Evolutionary conservation across 2,329 filamentous ascomycete genomes (phyloP).

Genomic region (Aulographum hederae): DNA sequence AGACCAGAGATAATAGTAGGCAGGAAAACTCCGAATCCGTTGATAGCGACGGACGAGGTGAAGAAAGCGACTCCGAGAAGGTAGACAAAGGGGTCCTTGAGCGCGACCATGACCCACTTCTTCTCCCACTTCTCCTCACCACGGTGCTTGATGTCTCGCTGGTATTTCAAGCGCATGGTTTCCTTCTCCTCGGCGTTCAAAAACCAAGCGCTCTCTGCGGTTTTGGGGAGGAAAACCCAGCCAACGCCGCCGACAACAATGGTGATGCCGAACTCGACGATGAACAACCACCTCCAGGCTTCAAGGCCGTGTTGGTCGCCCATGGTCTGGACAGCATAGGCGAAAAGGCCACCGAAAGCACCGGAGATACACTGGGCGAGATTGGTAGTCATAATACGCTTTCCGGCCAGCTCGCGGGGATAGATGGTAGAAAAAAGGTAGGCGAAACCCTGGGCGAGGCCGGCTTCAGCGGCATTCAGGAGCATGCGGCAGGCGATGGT

Average conservation of each 20-base stretch:
- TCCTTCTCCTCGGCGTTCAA: conserved; percentile 46
- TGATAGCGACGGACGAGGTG: conserved; percentile 15
- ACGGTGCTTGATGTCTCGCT: conserved; percentile 12
- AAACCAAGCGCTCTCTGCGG: conserved; percentile 45
- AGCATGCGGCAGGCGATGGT: conserved; percentile 12
- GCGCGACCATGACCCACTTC: conserved; percentile 13
- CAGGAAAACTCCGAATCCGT: conserved; percentile 16
- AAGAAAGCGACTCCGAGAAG: conserved; percentile 14
- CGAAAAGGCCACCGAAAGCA: conserved; percentile 12
- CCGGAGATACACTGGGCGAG: conserved; percentile 9
- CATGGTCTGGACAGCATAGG: conserved; percentile 12
- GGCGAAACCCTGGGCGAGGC: conserved; percentile 11
- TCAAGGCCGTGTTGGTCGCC: conserved; percentile 15
- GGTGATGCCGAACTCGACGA: conserved; percentile 39
- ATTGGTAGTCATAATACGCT: conserved; percentile 13
- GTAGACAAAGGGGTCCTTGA: conserved; percentile 15
- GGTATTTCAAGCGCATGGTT: conserved; percentile 21
- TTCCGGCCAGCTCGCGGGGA: conserved; percentile 9
- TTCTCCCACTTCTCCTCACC: conserved; percentile 14
- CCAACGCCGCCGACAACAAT: conserved; percentile 43
- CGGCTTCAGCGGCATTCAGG: conserved; percentile 12
- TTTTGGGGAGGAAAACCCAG: conserved; percentile 49
- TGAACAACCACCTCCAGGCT: conserved; percentile 48
- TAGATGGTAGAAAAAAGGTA: conserved; percentile 14
- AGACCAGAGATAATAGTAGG: conserved; percentile 17